These are phyloP conservation scores for Cryomyces minteri DNA, from an alignment of 495 filamentous ascomycete species.

Conservation along the genomic window DNA sequence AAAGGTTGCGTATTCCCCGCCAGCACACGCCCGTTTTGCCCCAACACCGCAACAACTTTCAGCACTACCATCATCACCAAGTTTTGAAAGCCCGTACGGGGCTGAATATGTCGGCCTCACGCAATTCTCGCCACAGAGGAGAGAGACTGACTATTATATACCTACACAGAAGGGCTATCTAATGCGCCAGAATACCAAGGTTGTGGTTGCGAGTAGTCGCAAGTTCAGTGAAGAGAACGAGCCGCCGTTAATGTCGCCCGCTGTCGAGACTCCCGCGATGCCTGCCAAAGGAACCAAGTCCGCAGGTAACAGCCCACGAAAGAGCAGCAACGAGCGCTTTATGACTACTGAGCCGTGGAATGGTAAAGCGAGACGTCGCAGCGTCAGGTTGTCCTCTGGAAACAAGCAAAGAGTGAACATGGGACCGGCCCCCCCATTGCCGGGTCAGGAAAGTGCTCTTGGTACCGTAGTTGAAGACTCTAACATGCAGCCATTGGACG, in stretches of 20 bases:
- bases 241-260: conserved; percentile 17
- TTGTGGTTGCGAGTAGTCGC: conserved; percentile 68
- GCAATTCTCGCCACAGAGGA: conserved; percentile 12
- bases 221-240: conserved; percentile 30
- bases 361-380: conserved; percentile 48
- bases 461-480: conserved; percentile 11
- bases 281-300: conserved; percentile 39
- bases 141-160: conserved; percentile 13
- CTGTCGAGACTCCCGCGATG: conserved; percentile 32
- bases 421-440: conserved; percentile 62
- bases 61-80: conserved; percentile 1
- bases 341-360: conserved; percentile 98
- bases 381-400: conserved; percentile 37
- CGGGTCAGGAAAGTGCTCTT: conserved; percentile 71
- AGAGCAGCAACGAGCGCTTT: conserved; percentile 43
- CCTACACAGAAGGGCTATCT: conserved; percentile 83
- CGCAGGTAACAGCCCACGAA: conserved; percentile 53
- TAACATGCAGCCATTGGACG: conserved; percentile 34
- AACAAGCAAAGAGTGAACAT: conserved; percentile 41
- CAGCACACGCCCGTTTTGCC: conserved; percentile 7
- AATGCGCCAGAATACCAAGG: conserved; percentile 96
- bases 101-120: conserved; percentile 12
- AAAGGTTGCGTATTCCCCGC: conserved; percentile 63
- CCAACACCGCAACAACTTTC: conserved; percentile 6
- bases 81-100: conserved; percentile 7